These are phyloP conservation scores for Zygosaccharomyces siamensis DNA, from an alignment of 805 yeast species.

Conservation along the genomic window DNA sequence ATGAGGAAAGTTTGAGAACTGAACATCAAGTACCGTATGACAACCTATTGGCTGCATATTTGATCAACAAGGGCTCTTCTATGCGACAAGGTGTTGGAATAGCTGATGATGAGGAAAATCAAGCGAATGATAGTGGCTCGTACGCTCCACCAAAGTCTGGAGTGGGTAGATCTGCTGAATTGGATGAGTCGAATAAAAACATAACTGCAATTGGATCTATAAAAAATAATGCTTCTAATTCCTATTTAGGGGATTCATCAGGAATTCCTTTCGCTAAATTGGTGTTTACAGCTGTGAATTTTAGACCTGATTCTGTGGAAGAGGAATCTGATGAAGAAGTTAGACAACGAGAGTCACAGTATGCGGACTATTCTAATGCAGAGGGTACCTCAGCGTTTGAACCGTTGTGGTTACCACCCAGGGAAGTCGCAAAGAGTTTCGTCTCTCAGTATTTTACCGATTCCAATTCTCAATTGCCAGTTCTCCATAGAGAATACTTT, in stretches of 20 bases:
- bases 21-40: constrained; percentile 23
- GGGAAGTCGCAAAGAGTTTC: constrained; percentile 61
- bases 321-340: constrained; percentile 27
- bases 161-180: constrained; percentile 14
- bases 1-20: constrained; percentile 19
- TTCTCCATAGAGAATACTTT: constrained; percentile 77
- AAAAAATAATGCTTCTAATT: constrained; percentile 24
- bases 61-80: constrained; percentile 25
- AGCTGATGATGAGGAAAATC: not conserved
- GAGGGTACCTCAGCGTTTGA: constrained; percentile 21
- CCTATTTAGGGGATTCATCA: constrained; percentile 47
- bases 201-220: constrained; percentile 23
- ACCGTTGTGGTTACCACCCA: constrained; percentile 51
- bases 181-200: constrained; percentile 22
- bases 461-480: constrained; percentile 78
- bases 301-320: constrained; percentile 37
- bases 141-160: not conserved
- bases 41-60: constrained; percentile 25
- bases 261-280: constrained; percentile 73
- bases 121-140: not conserved
- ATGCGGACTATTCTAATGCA: constrained; percentile 20
- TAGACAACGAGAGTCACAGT: constrained; percentile 17
- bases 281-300: constrained; percentile 72
- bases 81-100: constrained; percentile 18
- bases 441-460: constrained; percentile 67